phyloP scores from a whole-genome alignment of 2,329 filamentous ascomycete species.

The Cadophora malorum region DNA sequence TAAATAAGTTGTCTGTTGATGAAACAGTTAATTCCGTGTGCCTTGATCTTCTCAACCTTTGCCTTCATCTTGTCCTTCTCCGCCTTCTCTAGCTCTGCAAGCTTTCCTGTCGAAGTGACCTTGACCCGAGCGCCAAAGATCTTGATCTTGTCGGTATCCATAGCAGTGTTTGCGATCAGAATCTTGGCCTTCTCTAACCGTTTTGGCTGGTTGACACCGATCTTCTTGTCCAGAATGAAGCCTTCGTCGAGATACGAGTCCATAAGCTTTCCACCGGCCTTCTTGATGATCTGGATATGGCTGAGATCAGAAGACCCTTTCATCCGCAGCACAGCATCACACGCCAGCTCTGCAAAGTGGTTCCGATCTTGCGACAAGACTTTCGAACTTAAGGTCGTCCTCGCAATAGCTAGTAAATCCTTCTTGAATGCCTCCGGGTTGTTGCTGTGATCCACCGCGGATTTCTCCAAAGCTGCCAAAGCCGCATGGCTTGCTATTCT shows the following conservation, averaged over 20 bases:
- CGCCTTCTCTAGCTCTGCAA: conserved; percentile 97
- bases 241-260: conserved; percentile 98
- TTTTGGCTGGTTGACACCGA: conserved; percentile 98
- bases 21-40: conserved; percentile 99
- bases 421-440: conserved; percentile 84
- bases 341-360: conserved; percentile 88
- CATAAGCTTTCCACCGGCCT: conserved; percentile 94
- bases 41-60: conserved; percentile 98
- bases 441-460: conserved; percentile 88
- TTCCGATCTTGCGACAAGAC: conserved; percentile 92
- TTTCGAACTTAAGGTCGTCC: conserved; percentile 96
- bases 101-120: conserved; percentile 93
- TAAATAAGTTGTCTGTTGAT: conserved; percentile 99
- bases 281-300: conserved; percentile 99
- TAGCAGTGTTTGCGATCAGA: conserved; percentile 94
- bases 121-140: conserved; percentile 98
- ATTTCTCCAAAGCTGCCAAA: conserved; percentile 80
- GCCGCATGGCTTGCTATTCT: conserved; percentile 94
- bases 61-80: conserved; percentile 99
- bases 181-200: conserved; percentile 98
- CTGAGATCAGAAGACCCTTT: conserved; percentile 91
- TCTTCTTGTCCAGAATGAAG: conserved; percentile 99
- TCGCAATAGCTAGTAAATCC: conserved; percentile 88
- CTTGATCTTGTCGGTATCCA: conserved; percentile 99
- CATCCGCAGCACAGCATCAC: conserved; percentile 88